Conservation (phyloP, 306 rosid genomes). For the Cicer pinnatifidum region DNA sequence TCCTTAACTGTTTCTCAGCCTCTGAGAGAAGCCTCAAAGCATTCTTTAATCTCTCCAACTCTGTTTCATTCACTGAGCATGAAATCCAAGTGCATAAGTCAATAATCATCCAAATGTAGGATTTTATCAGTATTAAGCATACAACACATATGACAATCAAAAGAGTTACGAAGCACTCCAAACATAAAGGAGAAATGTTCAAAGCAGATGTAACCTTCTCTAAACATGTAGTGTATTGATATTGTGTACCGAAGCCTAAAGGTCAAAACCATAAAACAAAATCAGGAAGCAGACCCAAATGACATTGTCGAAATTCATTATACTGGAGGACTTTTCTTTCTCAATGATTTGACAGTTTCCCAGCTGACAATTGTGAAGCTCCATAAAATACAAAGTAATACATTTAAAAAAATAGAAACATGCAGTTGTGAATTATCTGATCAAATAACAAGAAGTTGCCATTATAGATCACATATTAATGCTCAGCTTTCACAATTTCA, state of each 20-base stretch:
- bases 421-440: conserved; percentile 7
- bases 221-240: conserved; percentile 22
- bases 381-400: conserved; percentile 30
- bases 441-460: conserved; percentile 18
- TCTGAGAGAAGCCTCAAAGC: conserved; percentile 96
- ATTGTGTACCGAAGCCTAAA: conserved; percentile 28
- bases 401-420: conserved; percentile 17
- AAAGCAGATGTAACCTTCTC: conserved; percentile 31
- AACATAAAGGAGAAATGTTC: conserved; percentile 6
- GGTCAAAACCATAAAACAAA: conserved; percentile 33
- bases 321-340: background rate
- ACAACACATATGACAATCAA: background rate
- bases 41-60: conserved; percentile 86
- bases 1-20: conserved; percentile 91
- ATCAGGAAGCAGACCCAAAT: conserved; percentile 27
- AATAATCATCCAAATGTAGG: conserved; percentile 15
- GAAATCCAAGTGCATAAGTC: conserved; percentile 49
- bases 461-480: background rate
- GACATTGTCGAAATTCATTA: conserved; percentile 35
- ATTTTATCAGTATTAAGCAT: conserved; percentile 9
- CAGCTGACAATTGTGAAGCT: conserved; percentile 21
- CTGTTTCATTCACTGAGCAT: conserved; percentile 79
- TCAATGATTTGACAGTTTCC: conserved; percentile 1
- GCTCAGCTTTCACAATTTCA: conserved; percentile 23
- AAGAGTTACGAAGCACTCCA: background rate